Conservation (phyloP, 768 basidiomycete species). For the Candolleomyces aberdarensis region DNA sequence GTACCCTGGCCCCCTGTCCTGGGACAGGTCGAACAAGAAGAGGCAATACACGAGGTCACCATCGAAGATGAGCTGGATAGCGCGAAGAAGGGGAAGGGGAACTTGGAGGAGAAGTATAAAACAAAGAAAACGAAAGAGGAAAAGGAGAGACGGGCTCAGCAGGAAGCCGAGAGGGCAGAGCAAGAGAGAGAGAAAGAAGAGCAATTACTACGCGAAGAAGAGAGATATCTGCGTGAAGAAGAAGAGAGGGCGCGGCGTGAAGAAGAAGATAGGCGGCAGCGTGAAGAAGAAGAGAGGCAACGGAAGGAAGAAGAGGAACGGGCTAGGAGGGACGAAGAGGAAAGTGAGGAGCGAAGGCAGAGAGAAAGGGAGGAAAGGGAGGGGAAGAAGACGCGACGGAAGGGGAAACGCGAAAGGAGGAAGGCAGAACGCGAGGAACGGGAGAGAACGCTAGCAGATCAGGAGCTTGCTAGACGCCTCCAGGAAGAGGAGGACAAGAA, state of each 20-base stretch:
- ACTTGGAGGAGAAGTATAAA: slow-evolving; percentile 7
- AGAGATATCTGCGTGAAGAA: slow-evolving; percentile 8
- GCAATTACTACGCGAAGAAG: slow-evolving; percentile 13
- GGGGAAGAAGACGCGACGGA: slow-evolving; percentile 11
- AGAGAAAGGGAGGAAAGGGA: slow-evolving; percentile 17
- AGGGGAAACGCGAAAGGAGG: slow-evolving; percentile 15
- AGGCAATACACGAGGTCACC: neutral
- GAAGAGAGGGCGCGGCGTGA: slow-evolving; percentile 13
- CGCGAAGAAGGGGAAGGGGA: slow-evolving; percentile 12
- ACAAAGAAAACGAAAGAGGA: slow-evolving; percentile 5
- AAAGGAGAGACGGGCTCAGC: slow-evolving; percentile 7
- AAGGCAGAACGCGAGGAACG: slow-evolving; percentile 28
- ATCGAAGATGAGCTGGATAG: slow-evolving; percentile 12
- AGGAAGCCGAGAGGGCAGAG: slow-evolving; percentile 11
- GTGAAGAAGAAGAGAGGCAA: slow-evolving; percentile 12
- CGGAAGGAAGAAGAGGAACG: slow-evolving; percentile 16
- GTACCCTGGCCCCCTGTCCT: neutral
- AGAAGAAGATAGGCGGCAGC: slow-evolving; percentile 4
- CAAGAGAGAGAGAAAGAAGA: slow-evolving; percentile 12
- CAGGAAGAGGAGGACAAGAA: slow-evolving; percentile 21
- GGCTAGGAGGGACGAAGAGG: slow-evolving; percentile 16
- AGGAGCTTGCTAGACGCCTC: slow-evolving; percentile 22
- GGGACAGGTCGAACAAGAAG: too few species aligned
- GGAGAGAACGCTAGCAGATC: slow-evolving; percentile 15
- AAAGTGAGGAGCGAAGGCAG: slow-evolving; percentile 11